Percentiles rank a stretch among this genome's conserved stretches.
These are phyloP conservation scores for Kluyveromyces siamensis DNA, from an alignment of 805 yeast species.

Conservation along the genomic window DNA sequence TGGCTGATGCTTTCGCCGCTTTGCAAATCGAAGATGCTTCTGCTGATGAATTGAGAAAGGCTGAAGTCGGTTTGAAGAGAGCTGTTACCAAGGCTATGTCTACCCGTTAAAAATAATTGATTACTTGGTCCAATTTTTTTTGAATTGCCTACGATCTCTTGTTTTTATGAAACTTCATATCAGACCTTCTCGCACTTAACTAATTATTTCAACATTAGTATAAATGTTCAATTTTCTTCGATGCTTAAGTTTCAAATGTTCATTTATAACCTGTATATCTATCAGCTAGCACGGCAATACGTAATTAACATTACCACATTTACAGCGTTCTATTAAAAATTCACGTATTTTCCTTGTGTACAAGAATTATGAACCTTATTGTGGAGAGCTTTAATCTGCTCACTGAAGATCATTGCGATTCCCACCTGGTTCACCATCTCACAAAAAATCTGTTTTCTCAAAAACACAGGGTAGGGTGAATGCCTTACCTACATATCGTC, in stretches of 20 bases:
- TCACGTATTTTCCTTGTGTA: too few relatives aligned
- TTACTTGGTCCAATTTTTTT: not conserved
- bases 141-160: not conserved
- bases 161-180: not conserved
- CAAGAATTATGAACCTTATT: too few relatives aligned
- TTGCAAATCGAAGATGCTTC: constrained; percentile 93
- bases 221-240: constrained; percentile 4
- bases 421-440: too few relatives aligned
- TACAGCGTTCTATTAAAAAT: not conserved
- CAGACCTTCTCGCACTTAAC: constrained; percentile 1
- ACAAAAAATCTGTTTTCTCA: too few relatives aligned
- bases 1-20: constrained; percentile 96
- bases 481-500: too few relatives aligned
- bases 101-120: constrained; percentile 61
- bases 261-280: not conserved
- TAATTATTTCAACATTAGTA: not conserved
- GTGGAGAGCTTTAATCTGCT: too few relatives aligned
- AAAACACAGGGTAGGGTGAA: too few relatives aligned
- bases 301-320: not conserved
- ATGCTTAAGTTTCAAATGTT: not conserved
- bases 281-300: not conserved
- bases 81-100: constrained; percentile 99
- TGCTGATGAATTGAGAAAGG: constrained; percentile 98
- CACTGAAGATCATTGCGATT: too few relatives aligned
- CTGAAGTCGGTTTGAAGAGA: constrained; percentile 98